Evolutionary conservation across 2,329 filamentous ascomycete species (phyloP).

Genomic region (Colletotrichum endophyticum): DNA sequence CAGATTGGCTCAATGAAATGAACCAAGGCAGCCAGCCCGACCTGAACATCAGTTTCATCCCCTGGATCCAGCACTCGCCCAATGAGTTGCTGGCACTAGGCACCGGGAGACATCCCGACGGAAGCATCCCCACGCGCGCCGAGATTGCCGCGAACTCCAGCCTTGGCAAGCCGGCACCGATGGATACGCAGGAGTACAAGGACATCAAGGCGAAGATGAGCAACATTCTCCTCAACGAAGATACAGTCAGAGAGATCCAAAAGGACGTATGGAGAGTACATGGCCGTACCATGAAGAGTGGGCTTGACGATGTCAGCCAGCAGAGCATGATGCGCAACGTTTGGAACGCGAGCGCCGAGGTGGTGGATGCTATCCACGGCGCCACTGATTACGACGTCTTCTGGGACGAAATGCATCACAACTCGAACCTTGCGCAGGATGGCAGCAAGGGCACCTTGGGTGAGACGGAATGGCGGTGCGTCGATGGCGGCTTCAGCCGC

Average conservation of each 20-base stretch:
- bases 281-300: slow-evolving; percentile 42
- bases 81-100: slow-evolving; percentile 59
- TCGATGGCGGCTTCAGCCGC: slow-evolving; percentile 45
- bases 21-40: slow-evolving; percentile 52
- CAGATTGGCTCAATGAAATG: slow-evolving; percentile 57
- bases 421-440: slow-evolving; percentile 35
- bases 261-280: slow-evolving; percentile 48
- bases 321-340: slow-evolving; percentile 37
- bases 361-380: slow-evolving; percentile 47
- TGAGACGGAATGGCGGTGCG: slow-evolving; percentile 19
- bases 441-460: slow-evolving; percentile 28
- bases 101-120: slow-evolving; percentile 52
- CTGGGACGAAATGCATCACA: slow-evolving; percentile 37
- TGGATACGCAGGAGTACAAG: slow-evolving; percentile 30
- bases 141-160: slow-evolving; percentile 51
- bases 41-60: slow-evolving; percentile 63
- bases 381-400: slow-evolving; percentile 34
- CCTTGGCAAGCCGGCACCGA: slow-evolving; percentile 33
- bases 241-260: slow-evolving; percentile 33
- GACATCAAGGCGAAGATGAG: slow-evolving; percentile 30
- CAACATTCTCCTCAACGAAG: neutral
- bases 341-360: slow-evolving; percentile 54
- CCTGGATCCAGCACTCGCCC: slow-evolving; percentile 58
- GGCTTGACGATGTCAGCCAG: slow-evolving; percentile 64
- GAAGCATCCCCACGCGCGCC: slow-evolving; percentile 54